Evolutionary conservation across 179 eudicot genomes (phyloP).

Genomic region (Camellia oleifera): DNA sequence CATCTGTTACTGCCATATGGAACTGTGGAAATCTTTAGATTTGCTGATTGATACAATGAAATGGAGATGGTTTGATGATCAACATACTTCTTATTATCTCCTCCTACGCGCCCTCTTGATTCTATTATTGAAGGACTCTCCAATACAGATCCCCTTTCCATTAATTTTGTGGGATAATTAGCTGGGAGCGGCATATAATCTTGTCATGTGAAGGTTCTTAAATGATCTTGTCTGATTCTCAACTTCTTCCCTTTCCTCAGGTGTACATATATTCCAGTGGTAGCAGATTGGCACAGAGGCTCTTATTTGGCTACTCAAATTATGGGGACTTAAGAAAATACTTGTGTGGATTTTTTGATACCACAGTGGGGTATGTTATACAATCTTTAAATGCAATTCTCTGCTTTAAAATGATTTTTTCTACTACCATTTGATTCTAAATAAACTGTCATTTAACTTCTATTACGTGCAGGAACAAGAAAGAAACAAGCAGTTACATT

Average conservation of each 20-base stretch:
- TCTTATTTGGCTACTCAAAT: conserved; percentile 76
- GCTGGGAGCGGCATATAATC: too few species aligned
- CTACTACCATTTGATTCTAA: background rate
- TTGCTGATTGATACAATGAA: too few species aligned
- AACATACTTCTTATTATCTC: too few species aligned
- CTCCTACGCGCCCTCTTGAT: too few species aligned
- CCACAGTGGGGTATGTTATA: conserved; percentile 66
- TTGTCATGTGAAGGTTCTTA: too few species aligned
- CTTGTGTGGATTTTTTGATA: conserved; percentile 83
- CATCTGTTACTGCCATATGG: too few species aligned
- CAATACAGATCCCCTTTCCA: too few species aligned
- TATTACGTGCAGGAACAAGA: conserved; percentile 57
- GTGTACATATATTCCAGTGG: conserved; percentile 98
- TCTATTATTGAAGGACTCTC: too few species aligned
- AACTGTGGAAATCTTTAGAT: too few species aligned
- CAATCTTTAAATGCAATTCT: background rate
- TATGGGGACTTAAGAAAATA: conserved; percentile 85
- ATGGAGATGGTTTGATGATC: too few species aligned
- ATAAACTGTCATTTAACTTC: background rate
- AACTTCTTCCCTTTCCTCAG: conserved; percentile 29
- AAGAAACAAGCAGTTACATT: conserved; percentile 71
- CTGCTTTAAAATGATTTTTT: conserved; percentile 5
- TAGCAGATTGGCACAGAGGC: conserved; percentile 93
- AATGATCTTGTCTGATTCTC: too few species aligned
- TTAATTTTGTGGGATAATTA: too few species aligned